These are phyloP conservation scores for Annulohypoxylon stygium DNA, from an alignment of 495 filamentous ascomycete genomes.

Conservation along the genomic window DNA sequence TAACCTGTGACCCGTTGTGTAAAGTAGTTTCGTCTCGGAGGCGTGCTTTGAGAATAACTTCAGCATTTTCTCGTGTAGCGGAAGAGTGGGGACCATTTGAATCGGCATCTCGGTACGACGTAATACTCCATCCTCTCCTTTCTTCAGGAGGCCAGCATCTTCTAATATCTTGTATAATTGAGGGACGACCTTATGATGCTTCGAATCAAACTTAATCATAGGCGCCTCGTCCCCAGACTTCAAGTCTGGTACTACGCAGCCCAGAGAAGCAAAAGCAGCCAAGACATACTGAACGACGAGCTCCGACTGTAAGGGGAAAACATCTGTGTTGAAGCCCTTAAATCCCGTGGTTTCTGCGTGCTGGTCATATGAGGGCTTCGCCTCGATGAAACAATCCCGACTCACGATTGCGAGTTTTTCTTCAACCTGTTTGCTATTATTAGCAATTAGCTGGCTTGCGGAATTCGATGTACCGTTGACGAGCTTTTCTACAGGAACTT, in stretches of 20 bases:
- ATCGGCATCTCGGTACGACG: conserved; percentile 3
- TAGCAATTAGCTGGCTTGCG: neutral
- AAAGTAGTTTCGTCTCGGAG: conserved; percentile 12
- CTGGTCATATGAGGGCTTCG: neutral
- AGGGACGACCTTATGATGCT: conserved; percentile 4
- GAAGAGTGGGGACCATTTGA: neutral
- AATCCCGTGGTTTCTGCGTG: conserved; percentile 4
- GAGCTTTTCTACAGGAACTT: neutral
- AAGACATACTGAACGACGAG: conserved; percentile 10
- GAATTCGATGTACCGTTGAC: neutral
- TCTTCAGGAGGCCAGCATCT: conserved; percentile 12
- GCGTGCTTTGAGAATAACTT: neutral
- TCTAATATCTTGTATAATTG: conserved; percentile 12
- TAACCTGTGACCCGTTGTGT: neutral
- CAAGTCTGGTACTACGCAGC: neutral
- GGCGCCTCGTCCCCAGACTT: neutral
- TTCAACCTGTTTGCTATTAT: neutral
- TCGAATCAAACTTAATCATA: conserved; percentile 1
- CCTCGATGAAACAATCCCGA: neutral
- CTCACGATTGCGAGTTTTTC: conserved; percentile 2
- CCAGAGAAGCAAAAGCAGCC: conserved; percentile 10
- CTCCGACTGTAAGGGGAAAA: conserved; percentile 3
- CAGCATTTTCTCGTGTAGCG: conserved; percentile 6
- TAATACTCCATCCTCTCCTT: neutral
- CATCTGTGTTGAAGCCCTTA: neutral